A percentile compares a stretch with the other conserved stretches of the same genome.
Conservation (phyloP, 345 rosid species). For the Mallotus nudiflorus region DNA sequence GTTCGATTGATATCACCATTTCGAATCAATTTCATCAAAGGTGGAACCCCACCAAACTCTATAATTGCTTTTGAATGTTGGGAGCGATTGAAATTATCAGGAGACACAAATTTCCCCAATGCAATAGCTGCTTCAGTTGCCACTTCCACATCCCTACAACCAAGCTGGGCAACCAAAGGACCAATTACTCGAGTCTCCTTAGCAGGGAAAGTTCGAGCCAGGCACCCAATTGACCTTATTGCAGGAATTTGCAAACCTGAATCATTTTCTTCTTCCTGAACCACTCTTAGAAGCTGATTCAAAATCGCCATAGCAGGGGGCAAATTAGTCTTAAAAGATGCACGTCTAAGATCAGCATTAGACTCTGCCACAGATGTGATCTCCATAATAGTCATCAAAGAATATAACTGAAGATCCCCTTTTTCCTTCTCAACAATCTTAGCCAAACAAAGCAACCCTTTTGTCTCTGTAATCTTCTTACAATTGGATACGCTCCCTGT, state of each 20-base stretch:
- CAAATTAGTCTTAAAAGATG: constrained; percentile 56
- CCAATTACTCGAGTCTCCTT: constrained; percentile 48
- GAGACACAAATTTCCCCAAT: constrained; percentile 51
- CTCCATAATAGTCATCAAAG: constrained; percentile 53
- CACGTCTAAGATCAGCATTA: constrained; percentile 52
- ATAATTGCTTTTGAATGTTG: constrained; percentile 59
- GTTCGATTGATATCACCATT: constrained; percentile 32
- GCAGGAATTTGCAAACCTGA: constrained; percentile 40
- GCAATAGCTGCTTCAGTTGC: constrained; percentile 56
- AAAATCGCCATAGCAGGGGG: constrained; percentile 62
- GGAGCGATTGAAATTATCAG: constrained; percentile 49
- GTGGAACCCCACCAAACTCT: constrained; percentile 51
- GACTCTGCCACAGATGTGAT: constrained; percentile 48
- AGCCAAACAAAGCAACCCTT: constrained; percentile 54
- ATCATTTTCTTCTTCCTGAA: constrained; percentile 42
- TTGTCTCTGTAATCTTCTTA: constrained; percentile 54
- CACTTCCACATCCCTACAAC: constrained; percentile 31
- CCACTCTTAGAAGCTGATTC: constrained; percentile 55
- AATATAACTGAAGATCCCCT: constrained; percentile 52
- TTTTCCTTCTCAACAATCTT: constrained; percentile 46
- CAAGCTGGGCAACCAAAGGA: constrained; percentile 46
- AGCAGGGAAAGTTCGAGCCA: constrained; percentile 61
- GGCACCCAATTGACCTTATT: constrained; percentile 49
- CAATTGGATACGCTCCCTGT: constrained; percentile 37
- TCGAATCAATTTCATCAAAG: constrained; percentile 41